Percentiles rank a stretch among this genome's conserved stretches.
Conservation (phyloP, 176 grass and related monocot species). For the Thinopyrum elongatum region DNA sequence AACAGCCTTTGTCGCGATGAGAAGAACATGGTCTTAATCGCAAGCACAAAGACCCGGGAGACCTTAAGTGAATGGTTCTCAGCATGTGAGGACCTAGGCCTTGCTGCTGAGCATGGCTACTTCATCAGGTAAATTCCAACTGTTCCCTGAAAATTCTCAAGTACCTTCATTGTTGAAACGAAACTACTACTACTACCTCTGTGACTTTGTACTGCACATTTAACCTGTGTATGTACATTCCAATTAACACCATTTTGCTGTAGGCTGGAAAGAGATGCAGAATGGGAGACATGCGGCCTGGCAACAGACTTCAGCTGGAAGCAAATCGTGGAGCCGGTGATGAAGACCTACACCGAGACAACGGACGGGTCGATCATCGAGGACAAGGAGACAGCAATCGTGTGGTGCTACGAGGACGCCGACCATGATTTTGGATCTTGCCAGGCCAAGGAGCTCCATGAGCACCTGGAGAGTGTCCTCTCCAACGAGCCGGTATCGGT, state of each 20-base stretch:
- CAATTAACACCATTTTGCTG: neutral
- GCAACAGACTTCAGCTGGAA: conserved; percentile 78
- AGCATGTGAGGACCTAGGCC: conserved; percentile 67
- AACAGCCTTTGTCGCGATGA: conserved; percentile 68
- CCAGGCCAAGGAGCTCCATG: conserved; percentile 91
- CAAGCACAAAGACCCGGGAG: conserved; percentile 63
- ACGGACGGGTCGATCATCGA: conserved; percentile 88
- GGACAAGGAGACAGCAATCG: conserved; percentile 77
- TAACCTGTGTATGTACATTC: neutral
- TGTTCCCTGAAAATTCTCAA: neutral
- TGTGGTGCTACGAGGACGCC: conserved; percentile 84
- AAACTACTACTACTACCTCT: neutral
- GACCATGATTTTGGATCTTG: conserved; percentile 94
- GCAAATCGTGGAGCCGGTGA: conserved; percentile 89
- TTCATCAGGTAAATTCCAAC: conserved; percentile 64
- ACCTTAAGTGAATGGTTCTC: conserved; percentile 67
- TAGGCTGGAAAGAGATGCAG: conserved; percentile 62
- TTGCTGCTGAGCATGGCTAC: conserved; percentile 84
- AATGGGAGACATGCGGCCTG: conserved; percentile 63
- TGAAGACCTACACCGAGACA: conserved; percentile 85
- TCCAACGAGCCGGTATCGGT: conserved; percentile 82
- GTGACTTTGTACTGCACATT: neutral
- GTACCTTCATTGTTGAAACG: neutral
- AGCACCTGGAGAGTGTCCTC: conserved; percentile 86
- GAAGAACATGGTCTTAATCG: conserved; percentile 77